Evolutionary conservation across 2,329 filamentous ascomycete genomes (phyloP).

Genomic region (Onygenales sp.): DNA sequence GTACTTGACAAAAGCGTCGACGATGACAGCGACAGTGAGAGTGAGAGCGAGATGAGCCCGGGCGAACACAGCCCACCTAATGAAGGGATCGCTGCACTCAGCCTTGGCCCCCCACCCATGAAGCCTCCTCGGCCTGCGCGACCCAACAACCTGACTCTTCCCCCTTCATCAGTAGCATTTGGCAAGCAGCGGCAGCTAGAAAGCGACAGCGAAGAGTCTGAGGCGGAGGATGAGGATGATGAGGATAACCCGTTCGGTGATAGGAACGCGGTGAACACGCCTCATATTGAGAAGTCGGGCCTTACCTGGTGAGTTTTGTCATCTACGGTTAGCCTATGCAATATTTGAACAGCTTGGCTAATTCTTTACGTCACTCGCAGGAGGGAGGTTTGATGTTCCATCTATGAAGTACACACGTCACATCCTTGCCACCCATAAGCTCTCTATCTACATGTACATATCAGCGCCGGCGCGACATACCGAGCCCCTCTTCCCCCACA

Average conservation of each 20-base stretch:
- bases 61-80: constrained; percentile 8
- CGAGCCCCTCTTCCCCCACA: too few species aligned
- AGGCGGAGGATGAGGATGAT: constrained; percentile 52
- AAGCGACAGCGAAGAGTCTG: constrained; percentile 48
- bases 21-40: constrained; percentile 60
- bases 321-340: too few species aligned
- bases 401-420: not conserved
- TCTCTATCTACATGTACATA: too few species aligned
- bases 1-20: constrained; percentile 63
- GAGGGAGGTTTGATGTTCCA: constrained; percentile 3
- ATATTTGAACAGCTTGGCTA: not conserved
- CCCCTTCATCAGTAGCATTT: constrained; percentile 11
- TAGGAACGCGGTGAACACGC: constrained; percentile 50
- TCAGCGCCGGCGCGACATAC: too few species aligned
- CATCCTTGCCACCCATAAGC: too few species aligned
- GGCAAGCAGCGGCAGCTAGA: constrained; percentile 30
- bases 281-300: constrained; percentile 21
- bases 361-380: not conserved
- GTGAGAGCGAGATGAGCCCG: constrained; percentile 16
- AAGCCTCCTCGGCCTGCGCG: constrained; percentile 44
- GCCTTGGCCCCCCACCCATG: constrained; percentile 20
- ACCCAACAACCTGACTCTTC: constrained; percentile 46
- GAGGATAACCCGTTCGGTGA: constrained; percentile 86
- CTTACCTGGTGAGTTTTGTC: constrained; percentile 25
- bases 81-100: constrained; percentile 26